Evolutionary conservation across 352 stramenopile genomes (phyloP), one percentile per base, ranked within the genome.

Genomic region (Phytopythium chamaehyphon): DNA sequence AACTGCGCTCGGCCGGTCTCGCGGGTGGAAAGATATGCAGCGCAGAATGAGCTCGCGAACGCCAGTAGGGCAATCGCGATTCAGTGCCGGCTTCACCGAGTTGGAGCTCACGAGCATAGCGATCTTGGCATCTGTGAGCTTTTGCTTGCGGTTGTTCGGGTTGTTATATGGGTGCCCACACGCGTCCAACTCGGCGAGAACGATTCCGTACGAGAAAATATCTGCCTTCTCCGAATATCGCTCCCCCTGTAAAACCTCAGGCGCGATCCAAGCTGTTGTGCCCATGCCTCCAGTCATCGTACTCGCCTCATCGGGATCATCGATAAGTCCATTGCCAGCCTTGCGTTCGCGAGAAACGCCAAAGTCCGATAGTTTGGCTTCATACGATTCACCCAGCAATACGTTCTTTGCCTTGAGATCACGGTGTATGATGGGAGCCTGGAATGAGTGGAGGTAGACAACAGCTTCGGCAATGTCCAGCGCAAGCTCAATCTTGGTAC

Each of bases 171-270:
- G 48, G 26, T 65, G 57, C 10, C 58, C 55, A 47, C 63, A 76
- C 1, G 75, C 83, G 50, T 83, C 75, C 14, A 86, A 19, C 47
- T 86, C 74, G 0, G 67, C 69, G 14, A 86, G 53, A 44, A 86
- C 61, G 11, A 89, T 73, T 16, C 80, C 82, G 53, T 88, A 81
- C 12, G 73, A 84, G 61, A 88, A 93, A 18, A 93, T 70, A 47
- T 93, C 82, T 1, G 78, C 71, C 54, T 82, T 82, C 54, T 86
- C 71, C 14, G 69, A 83, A 61, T 84, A 91, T 5, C 70, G 58
- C 38, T 86, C 61, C 21, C 73, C 73, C 16, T 66, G 51, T 24
- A 93, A 48, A 18, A 91, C 74, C 60, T 93, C 82, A 1, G 82
- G 82, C 2, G 80, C 81, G 49, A 67, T 87, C 78, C 78, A 89